Evolutionary conservation across 371 early-diverging fungal genomes (phyloP), one percentile per base, ranked within the genome.

Genomic region (Furculomyces boomerangus): DNA sequence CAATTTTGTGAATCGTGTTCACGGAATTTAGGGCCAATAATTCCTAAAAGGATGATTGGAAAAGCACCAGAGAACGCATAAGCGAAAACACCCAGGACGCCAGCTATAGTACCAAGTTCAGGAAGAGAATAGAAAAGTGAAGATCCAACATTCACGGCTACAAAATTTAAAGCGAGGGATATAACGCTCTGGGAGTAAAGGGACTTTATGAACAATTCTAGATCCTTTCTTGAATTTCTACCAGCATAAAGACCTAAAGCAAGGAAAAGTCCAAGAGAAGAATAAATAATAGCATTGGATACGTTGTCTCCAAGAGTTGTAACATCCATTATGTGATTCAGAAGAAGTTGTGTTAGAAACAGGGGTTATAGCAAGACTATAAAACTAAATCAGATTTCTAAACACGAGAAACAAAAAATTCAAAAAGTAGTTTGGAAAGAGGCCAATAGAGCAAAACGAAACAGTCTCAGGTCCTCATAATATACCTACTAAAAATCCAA

Each of bases 61-160:
- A 60, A 55, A 16, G 63, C 64, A 1, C 66, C 57, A 0, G 68
- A 72, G 56, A 74, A 61, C 2, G 74, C 68, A 43, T 74, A 74
- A 40, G 65, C 73, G 45, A 74, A 65, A 22, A 71, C 70, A 5
- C 74, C 74, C 2, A 72, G 57, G 35, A 74, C 57, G 10, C 74
- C 74, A 10, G 68, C 65, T 18, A 66, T 64, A 25, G 75, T 65
- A 32, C 68, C 74, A 31, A 70, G 60, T 47, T 71, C 64, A 40
- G 74, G 74, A 14, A 74, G 53, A 14, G 71, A 62, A 25, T 64
- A 73, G 57, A 74, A 63, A 26, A 73, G 64, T 13, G 73, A 67
- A 13, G 71, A 61, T 22, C 74, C 74, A 27, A 74, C 54, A 39
- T 68, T 70, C 31, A 71, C 62, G 0, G 74, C 73, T 26, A 73